A percentile compares a stretch with the other conserved stretches of the same genome.
phyloP scores from a whole-genome alignment of 2,329 filamentous ascomycete genomes.

The Gliomastix tumulicola region DNA sequence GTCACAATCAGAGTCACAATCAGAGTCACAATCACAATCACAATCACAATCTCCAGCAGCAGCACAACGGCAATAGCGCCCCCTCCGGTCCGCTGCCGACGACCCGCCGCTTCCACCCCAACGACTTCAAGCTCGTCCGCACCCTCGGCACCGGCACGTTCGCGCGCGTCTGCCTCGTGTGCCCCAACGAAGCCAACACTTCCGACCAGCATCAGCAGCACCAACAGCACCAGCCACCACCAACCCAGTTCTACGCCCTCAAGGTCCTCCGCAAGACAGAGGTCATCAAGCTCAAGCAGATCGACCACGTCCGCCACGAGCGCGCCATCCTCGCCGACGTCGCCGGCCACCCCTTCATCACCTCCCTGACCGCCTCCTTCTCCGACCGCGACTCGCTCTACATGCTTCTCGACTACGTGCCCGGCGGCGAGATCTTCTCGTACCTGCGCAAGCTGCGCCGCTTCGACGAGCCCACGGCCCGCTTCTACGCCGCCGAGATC shows the following conservation, averaged over 20 bases:
- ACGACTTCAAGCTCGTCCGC: slow-evolving; percentile 66
- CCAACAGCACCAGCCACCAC: too few species aligned
- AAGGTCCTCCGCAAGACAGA: slow-evolving; percentile 71
- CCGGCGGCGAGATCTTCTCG: slow-evolving; percentile 78
- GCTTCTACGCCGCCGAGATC: slow-evolving; percentile 80
- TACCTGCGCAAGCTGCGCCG: slow-evolving; percentile 71
- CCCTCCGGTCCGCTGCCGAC: slow-evolving; percentile 15
- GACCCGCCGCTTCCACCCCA: slow-evolving; percentile 20
- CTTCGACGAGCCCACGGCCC: slow-evolving; percentile 71
- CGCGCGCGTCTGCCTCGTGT: slow-evolving; percentile 74
- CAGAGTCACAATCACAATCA: too few species aligned
- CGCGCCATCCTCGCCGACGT: slow-evolving; percentile 71
- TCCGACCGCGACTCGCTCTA: slow-evolving; percentile 73
- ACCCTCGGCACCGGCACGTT: slow-evolving; percentile 78
- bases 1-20: too few species aligned
- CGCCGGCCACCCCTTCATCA: slow-evolving; percentile 78
- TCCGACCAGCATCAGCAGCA: slow-evolving; percentile 15
- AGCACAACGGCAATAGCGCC: too few species aligned
- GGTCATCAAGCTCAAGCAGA: slow-evolving; percentile 77
- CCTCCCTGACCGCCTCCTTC: slow-evolving; percentile 70
- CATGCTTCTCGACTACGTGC: slow-evolving; percentile 78
- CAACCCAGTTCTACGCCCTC: slow-evolving; percentile 64
- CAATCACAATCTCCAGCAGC: too few species aligned
- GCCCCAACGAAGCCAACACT: slow-evolving; percentile 44
- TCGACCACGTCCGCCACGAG: slow-evolving; percentile 82